These are phyloP conservation scores for Vaccinium corymbosum DNA, from an alignment of 148 eudicot species.

Conservation along the genomic window DNA sequence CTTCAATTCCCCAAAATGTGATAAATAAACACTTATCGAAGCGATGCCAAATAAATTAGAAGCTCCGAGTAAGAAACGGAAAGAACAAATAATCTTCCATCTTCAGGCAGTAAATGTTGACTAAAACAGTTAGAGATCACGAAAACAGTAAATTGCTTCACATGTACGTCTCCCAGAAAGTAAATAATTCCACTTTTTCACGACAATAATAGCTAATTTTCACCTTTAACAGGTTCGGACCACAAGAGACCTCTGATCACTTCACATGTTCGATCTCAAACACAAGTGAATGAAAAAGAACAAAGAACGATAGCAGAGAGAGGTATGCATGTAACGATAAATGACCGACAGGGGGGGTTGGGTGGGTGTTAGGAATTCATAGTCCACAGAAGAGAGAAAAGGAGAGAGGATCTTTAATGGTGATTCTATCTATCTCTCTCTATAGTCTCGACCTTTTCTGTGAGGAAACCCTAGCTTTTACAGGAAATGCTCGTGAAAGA, in stretches of 20 bases:
- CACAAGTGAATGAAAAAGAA: conserved; percentile 14
- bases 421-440: conserved; percentile 14
- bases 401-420: conserved; percentile 33
- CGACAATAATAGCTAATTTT: conserved; percentile 12
- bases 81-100: conserved; percentile 18
- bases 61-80: conserved; percentile 1
- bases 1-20: not conserved
- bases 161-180: conserved; percentile 45
- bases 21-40: not conserved
- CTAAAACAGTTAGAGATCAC: conserved; percentile 15
- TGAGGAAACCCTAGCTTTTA: conserved; percentile 33
- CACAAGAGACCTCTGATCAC: not conserved
- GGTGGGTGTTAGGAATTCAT: not conserved
- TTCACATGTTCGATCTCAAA: conserved; percentile 12
- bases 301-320: not conserved
- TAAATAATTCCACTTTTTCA: conserved; percentile 25
- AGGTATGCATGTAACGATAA: conserved; percentile 5
- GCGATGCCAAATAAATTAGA: not conserved
- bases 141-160: conserved; percentile 42
- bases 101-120: conserved; percentile 20
- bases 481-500: conserved; percentile 55
- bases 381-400: not conserved
- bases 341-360: conserved; percentile 35
- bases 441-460: conserved; percentile 19
- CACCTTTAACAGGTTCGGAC: conserved; percentile 5